phyloP scores from a whole-genome alignment of 1,284 basidiomycete genomes.

The Ceratobasidium sp. region DNA sequence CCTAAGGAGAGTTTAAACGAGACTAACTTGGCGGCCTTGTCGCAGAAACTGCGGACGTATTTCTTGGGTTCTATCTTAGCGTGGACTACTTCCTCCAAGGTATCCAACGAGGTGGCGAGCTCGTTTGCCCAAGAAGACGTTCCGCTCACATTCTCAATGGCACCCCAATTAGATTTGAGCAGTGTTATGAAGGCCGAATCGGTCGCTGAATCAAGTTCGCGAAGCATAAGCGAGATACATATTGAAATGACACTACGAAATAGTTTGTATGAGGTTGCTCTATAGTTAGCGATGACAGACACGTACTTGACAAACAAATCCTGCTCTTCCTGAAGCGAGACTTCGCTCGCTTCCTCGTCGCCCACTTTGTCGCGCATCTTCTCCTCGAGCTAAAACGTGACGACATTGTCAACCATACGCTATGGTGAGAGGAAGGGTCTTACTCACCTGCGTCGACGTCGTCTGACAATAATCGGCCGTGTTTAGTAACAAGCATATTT shows the following conservation, averaged over 20 bases:
- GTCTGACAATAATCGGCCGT: conserved; percentile 98
- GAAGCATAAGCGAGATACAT: conserved; percentile 80
- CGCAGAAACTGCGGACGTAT: conserved; percentile 89
- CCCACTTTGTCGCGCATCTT: conserved; percentile 93
- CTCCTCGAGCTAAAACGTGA: conserved; percentile 30
- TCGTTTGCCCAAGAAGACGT: conserved; percentile 85
- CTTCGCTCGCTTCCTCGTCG: conserved; percentile 81
- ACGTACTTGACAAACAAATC: conserved; percentile 88
- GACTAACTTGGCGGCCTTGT: conserved; percentile 86
- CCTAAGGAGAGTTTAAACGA: background rate
- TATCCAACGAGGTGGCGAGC: conserved; percentile 73
- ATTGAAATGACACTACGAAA: conserved; percentile 78
- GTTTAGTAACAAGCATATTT: conserved; percentile 89
- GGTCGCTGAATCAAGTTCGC: conserved; percentile 83
- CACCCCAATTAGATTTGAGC: conserved; percentile 81
- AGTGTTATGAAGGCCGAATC: conserved; percentile 83
- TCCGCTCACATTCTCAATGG: conserved; percentile 84
- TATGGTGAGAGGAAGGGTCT: conserved; percentile 12
- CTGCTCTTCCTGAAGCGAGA: conserved; percentile 87
- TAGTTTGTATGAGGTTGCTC: conserved; percentile 23
- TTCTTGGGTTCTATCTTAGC: conserved; percentile 91
- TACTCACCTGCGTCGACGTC: conserved; percentile 83
- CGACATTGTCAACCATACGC: conserved; percentile 20
- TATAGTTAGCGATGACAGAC: conserved; percentile 50
- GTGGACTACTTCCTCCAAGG: conserved; percentile 74